These are phyloP conservation scores for Aspergillus glaucus DNA, from an alignment of 2,329 filamentous ascomycete species.

Conservation along the genomic window DNA sequence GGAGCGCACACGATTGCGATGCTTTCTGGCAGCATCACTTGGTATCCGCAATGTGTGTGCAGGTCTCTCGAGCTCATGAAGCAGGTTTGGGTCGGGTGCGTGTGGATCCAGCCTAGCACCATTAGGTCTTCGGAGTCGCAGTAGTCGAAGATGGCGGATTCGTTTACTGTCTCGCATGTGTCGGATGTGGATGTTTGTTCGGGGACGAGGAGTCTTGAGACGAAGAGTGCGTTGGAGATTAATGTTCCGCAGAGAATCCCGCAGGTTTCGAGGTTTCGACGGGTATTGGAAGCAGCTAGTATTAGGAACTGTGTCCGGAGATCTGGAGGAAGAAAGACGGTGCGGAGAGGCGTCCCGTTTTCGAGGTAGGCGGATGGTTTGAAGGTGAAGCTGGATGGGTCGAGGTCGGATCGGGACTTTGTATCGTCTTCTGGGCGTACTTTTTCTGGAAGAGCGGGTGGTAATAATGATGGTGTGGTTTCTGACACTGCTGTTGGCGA, in stretches of 20 bases:
- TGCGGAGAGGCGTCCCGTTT: slow-evolving; percentile 77
- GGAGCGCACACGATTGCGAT: slow-evolving; percentile 96
- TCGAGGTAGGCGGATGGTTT: slow-evolving; percentile 82
- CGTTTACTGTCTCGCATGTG: slow-evolving; percentile 91
- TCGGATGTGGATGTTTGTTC: slow-evolving; percentile 85
- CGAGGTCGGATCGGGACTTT: slow-evolving; percentile 19
- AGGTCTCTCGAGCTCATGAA: slow-evolving; percentile 95
- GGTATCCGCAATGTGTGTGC: slow-evolving; percentile 90
- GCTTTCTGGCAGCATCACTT: slow-evolving; percentile 92
- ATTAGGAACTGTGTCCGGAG: slow-evolving; percentile 70
- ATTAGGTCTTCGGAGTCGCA: slow-evolving; percentile 78
- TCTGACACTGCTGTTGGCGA: not conserved
- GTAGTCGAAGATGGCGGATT: slow-evolving; percentile 78
- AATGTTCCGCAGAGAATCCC: slow-evolving; percentile 87
- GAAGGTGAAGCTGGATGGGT: slow-evolving; percentile 63
- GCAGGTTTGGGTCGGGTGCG: slow-evolving; percentile 91
- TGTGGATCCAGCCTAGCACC: slow-evolving; percentile 95
- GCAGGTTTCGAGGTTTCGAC: slow-evolving; percentile 81
- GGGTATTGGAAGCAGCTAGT: slow-evolving; percentile 70
- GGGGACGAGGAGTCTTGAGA: slow-evolving; percentile 81
- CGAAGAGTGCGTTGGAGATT: slow-evolving; percentile 88
- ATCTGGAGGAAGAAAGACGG: slow-evolving; percentile 74
- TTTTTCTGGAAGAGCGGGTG: slow-evolving; percentile 23
- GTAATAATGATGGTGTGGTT: slow-evolving; percentile 1
- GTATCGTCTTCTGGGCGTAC: slow-evolving; percentile 9